These are phyloP conservation scores for Arabidopsis arenosa DNA, from an alignment of 345 rosid genomes.

Conservation along the genomic window DNA sequence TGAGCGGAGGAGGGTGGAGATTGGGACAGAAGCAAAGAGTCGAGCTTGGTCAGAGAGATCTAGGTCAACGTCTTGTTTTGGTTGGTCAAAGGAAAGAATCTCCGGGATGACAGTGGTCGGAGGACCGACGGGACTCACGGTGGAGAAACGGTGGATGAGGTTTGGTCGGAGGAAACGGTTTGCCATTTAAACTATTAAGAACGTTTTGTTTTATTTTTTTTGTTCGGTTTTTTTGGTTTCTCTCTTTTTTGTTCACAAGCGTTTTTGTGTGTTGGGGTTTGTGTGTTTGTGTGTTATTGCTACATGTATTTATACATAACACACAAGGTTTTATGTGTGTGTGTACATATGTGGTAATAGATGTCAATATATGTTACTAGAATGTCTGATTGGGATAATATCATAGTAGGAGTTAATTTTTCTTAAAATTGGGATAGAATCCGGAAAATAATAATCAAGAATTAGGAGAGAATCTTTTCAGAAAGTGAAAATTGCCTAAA, in stretches of 20 bases:
- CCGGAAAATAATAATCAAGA: neutral
- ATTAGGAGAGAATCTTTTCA: constrained; percentile 16
- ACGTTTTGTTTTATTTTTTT: constrained; percentile 16
- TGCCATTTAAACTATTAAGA: constrained; percentile 46
- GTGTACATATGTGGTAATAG: neutral
- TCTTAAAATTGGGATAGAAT: constrained; percentile 10
- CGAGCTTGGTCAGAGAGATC: constrained; percentile 57
- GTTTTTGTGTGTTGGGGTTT: constrained; percentile 35
- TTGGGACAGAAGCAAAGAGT: constrained; percentile 57
- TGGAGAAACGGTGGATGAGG: constrained; percentile 48
- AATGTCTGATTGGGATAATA: neutral
- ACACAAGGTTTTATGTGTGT: neutral
- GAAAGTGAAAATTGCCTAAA: constrained; percentile 26
- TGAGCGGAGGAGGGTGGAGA: constrained; percentile 60
- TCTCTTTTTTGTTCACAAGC: constrained; percentile 17
- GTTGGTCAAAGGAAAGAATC: constrained; percentile 38
- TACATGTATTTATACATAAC: constrained; percentile 27
- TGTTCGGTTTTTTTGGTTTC: neutral
- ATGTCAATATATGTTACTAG: constrained; percentile 1
- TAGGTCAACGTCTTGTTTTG: constrained; percentile 48
- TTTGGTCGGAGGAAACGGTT: constrained; percentile 48
- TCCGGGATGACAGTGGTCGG: constrained; percentile 45
- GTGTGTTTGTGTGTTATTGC: constrained; percentile 27
- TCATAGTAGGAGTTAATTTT: neutral
- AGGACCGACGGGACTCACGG: constrained; percentile 50